These are phyloP conservation scores for Solidago caesia DNA, from an alignment of 129 eudicot species.

Conservation along the genomic window DNA sequence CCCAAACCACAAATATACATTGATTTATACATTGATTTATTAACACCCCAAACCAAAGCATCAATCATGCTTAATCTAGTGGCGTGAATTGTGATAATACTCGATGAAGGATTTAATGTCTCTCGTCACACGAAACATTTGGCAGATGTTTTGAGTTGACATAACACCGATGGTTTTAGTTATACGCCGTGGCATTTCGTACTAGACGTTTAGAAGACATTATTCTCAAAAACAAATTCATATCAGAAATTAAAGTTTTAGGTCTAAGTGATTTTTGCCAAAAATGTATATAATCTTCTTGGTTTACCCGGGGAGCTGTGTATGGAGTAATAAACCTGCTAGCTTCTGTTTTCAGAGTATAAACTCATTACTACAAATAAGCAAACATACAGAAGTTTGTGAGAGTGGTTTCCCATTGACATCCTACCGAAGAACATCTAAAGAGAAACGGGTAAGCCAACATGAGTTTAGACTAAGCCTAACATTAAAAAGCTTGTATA, in stretches of 20 bases:
- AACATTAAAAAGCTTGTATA: constrained; percentile 1
- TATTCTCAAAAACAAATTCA: no score
- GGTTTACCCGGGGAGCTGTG: background rate
- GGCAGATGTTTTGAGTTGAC: no score
- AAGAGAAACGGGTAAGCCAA: background rate
- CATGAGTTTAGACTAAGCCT: constrained; percentile 3
- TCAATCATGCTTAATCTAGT: no score
- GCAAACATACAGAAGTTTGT: constrained; percentile 13
- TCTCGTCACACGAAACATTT: no score
- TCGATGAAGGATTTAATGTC: no score
- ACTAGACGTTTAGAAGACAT: no score
- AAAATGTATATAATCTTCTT: constrained; percentile 7
- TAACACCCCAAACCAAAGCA: no score
- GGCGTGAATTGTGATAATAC: no score
- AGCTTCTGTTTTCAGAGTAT: constrained; percentile 7
- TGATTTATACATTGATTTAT: no score
- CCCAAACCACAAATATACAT: no score
- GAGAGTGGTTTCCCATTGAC: constrained; percentile 5
- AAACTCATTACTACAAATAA: background rate
- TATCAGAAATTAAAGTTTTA: no score
- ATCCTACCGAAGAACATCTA: background rate
- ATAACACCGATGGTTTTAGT: no score
- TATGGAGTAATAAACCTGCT: constrained; percentile 10
- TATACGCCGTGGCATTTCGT: background rate
- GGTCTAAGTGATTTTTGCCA: background rate